Conservation (phyloP, 768 basidiomycete genomes). For the Omphalotus guepiniiformis region DNA sequence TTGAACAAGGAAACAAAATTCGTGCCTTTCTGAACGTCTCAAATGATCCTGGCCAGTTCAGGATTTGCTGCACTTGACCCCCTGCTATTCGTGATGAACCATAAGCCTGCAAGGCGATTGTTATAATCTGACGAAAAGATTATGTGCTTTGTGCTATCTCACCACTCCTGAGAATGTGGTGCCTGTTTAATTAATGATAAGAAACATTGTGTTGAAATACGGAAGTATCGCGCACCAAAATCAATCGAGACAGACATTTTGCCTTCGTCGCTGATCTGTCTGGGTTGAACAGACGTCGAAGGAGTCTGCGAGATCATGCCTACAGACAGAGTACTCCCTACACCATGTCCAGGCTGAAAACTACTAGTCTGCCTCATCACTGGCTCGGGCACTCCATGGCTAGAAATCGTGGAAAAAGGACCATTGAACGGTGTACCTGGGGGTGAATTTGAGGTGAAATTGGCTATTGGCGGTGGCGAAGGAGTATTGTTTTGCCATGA, state of each 20-base stretch:
- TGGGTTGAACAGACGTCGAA: neutral
- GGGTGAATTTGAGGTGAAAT: slow-evolving; percentile 20
- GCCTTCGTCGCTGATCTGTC: slow-evolving; percentile 49
- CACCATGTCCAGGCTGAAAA: slow-evolving; percentile 1
- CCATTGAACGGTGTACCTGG: slow-evolving; percentile 6
- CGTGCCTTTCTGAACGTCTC: slow-evolving; percentile 81
- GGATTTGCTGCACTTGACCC: slow-evolving; percentile 78
- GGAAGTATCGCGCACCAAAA: slow-evolving; percentile 52
- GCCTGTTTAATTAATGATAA: slow-evolving; percentile 36
- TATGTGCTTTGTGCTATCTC: slow-evolving; percentile 26
- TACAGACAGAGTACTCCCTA: neutral
- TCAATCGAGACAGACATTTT: slow-evolving; percentile 81
- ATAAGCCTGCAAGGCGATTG: slow-evolving; percentile 57
- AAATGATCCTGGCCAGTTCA: slow-evolving; percentile 81
- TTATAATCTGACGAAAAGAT: neutral
- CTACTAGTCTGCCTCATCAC: slow-evolving; percentile 6
- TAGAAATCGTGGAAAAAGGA: slow-evolving; percentile 13
- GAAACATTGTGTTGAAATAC: neutral
- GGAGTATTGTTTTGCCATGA: slow-evolving; percentile 32
- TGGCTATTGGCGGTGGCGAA: slow-evolving; percentile 30
- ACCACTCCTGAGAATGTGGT: slow-evolving; percentile 88
- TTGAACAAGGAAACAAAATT: slow-evolving; percentile 8
- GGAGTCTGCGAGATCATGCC: neutral
- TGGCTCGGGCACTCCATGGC: slow-evolving; percentile 2
- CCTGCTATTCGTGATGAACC: slow-evolving; percentile 80